These are phyloP conservation scores for Canavalia ensiformis DNA, from an alignment of 306 rosid species.

Conservation along the genomic window DNA sequence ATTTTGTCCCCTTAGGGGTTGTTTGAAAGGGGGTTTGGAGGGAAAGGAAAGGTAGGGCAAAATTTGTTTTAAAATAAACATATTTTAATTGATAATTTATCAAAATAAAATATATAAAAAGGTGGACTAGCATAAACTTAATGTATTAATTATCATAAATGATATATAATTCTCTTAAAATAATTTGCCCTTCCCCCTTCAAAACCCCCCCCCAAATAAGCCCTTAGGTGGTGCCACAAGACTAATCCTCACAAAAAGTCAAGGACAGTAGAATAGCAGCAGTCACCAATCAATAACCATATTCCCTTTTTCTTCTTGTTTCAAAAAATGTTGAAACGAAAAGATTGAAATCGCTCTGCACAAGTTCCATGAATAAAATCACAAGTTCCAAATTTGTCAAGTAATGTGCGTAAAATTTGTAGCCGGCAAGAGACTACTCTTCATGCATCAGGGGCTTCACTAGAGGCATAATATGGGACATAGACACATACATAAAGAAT, in stretches of 20 bases:
- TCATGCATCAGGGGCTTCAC: slow-evolving; percentile 24
- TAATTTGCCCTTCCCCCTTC: too few species aligned
- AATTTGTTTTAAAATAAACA: too few species aligned
- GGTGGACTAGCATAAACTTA: too few species aligned
- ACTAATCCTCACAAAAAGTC: slow-evolving; percentile 5
- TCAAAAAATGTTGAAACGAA: neutral
- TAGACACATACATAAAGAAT: slow-evolving; percentile 8
- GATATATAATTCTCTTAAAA: too few species aligned
- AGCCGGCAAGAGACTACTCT: neutral
- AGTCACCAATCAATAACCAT: slow-evolving; percentile 14
- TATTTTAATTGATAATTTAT: too few species aligned
- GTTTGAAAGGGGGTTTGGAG: too few species aligned
- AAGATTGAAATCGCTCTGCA: neutral
- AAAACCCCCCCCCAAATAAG: too few species aligned
- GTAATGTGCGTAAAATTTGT: slow-evolving; percentile 18
- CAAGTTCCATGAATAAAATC: slow-evolving; percentile 10
- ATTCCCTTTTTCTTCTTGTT: neutral
- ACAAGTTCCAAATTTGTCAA: slow-evolving; percentile 22
- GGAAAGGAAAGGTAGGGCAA: too few species aligned
- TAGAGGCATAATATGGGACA: slow-evolving; percentile 19
- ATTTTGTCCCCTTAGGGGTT: neutral
- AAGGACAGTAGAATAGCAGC: slow-evolving; percentile 3
- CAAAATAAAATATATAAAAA: too few species aligned
- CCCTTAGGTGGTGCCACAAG: slow-evolving; percentile 22
- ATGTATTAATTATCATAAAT: too few species aligned